Base-by-base conservation (phyloP, 176 grass and related monocot species). In the Coix lacrymajobi region DNA sequence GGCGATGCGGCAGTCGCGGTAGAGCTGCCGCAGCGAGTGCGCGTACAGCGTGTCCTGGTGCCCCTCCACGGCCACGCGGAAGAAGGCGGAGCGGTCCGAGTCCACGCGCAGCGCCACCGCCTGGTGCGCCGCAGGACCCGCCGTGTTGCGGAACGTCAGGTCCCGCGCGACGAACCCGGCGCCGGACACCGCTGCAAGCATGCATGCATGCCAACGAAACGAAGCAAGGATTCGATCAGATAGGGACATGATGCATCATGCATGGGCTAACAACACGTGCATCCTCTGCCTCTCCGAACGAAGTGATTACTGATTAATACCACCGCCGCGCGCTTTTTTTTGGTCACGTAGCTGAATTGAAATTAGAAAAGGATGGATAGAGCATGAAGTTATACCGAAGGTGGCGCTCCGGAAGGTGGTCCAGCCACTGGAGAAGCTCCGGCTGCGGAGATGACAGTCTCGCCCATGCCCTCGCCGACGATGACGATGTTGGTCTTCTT, bases 21-120 rank as follows among this genome's bases (percentile, higher is more conserved):
- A 94, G 79, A 97, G 92, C 71, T 97, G 94, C 8, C 95, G 88
- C n/a, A 97, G 85, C 2, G 95, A 97, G 88, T 92, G 95, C 17
- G 92, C 90, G 85, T 97, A 97, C 57, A 94, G 87, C 13, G 94
- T 97, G 92, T 94, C 92, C 84, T 97, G 94, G 85, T 97, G 54
- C 1, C 94, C 94, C 83, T 97, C 94, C 22, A 97, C 45, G 57
- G 80, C 83, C 39, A 91, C 87, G n/a, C 88, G 89, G 87, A 90
- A 97, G 89, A 97, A 97, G 80, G 92, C 81, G 3, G 92, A 94
- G 32, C 92, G 85, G 73, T 97, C 94, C 4, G 92, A 83, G 84
- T 92, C 94, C 52, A 92, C 92, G 4, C 94, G 94, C 48, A 97
- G 87, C 22, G 94, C 94, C 45, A 97, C 92, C 39, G 94, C 92